Base-by-base conservation (phyloP, 306 rosid genomes). In the Vigna mungo region DNA sequence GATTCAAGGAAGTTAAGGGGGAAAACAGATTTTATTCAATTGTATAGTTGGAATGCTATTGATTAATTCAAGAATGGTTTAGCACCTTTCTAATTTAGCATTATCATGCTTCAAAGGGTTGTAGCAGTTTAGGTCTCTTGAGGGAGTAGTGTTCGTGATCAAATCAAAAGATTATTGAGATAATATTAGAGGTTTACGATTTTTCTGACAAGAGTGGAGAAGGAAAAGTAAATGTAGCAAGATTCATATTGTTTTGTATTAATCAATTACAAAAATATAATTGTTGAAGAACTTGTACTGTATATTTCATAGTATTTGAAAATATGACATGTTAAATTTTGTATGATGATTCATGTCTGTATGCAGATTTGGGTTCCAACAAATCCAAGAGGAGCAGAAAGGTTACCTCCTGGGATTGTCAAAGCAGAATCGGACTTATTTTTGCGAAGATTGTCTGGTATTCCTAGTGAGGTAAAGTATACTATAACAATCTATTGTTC, bases 311-410 rank as follows among this genome's bases (percentile, higher is more conserved):
- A 61, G 62, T 49, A 56, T 17, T 25, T 30, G 69, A 59, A 47
- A 78, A 62, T 71, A 32, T 64, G 46, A 16, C 62, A 36, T 67
- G 46, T 53, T 54, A 15, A 74, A 8, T 18, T 68, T 11, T 23
- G 62, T 9, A 58, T 63, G 16, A 41, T 72, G 54, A 30, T 69
- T 61, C 27, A 60, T 72, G 63, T 37, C 85, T 52, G 36, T 63
- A 32, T 82, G 84, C 89, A 96, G 99, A 96, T 92, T 81, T 96
- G 97, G 99, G 94, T 78, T 71, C 86, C 99, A 78, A 85, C 97
- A 81, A 92, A 96, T 86, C 99, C 98, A 71, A 91, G 83, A 83
- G 99, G 99, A 44, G 98, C 98, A 11, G 98, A 96, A 88, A 89
- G 86, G 74, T 80, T 96, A 77, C 87, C 99, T 49, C 90, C 96